phyloP scores from a whole-genome alignment of 2,329 filamentous ascomycete genomes.

The Stachybotrys chlorohalonatus region DNA sequence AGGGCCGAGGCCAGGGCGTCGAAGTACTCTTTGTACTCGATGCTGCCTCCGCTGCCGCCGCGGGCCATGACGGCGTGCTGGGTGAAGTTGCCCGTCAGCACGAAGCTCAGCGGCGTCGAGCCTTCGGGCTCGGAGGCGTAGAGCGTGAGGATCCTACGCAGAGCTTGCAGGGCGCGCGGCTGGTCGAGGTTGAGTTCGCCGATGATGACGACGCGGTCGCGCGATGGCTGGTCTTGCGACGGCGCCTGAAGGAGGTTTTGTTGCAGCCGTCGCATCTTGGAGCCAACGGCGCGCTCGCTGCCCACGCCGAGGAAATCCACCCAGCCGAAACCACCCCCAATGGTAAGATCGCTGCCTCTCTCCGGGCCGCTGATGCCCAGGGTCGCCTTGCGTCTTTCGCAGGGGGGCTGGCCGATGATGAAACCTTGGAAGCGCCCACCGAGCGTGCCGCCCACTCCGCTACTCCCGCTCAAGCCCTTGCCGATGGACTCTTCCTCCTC shows the following conservation, averaged over 20 bases:
- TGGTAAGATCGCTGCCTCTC: constrained; percentile 48
- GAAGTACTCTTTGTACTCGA: constrained; percentile 96
- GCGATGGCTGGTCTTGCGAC: constrained; percentile 23
- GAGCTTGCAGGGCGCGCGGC: constrained; percentile 68
- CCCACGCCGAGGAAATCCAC: constrained; percentile 91
- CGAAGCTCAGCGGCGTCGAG: constrained; percentile 65
- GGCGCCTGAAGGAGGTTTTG: constrained; percentile 49
- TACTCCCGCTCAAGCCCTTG: constrained; percentile 63
- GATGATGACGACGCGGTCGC: constrained; percentile 60
- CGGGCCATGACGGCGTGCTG: constrained; percentile 55
- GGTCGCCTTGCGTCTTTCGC: constrained; percentile 72
- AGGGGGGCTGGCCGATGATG: constrained; percentile 84
- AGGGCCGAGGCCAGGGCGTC: constrained; percentile 77
- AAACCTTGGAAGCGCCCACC: constrained; percentile 89
- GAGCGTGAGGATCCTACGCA: constrained; percentile 66
- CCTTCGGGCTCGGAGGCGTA: constrained; percentile 61
- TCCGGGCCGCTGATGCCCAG: constrained; percentile 60
- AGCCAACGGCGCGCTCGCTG: constrained; percentile 74
- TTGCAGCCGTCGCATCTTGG: constrained; percentile 76
- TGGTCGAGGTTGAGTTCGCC: constrained; percentile 83
- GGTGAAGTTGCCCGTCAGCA: constrained; percentile 80
- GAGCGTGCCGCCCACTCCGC: constrained; percentile 80
- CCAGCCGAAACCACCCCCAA: constrained; percentile 86
- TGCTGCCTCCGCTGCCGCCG: constrained; percentile 68
- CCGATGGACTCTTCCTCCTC: constrained; percentile 71